phyloP scores from a whole-genome alignment of 2,329 filamentous ascomycete genomes.

The Microsporum ferrugineum region DNA sequence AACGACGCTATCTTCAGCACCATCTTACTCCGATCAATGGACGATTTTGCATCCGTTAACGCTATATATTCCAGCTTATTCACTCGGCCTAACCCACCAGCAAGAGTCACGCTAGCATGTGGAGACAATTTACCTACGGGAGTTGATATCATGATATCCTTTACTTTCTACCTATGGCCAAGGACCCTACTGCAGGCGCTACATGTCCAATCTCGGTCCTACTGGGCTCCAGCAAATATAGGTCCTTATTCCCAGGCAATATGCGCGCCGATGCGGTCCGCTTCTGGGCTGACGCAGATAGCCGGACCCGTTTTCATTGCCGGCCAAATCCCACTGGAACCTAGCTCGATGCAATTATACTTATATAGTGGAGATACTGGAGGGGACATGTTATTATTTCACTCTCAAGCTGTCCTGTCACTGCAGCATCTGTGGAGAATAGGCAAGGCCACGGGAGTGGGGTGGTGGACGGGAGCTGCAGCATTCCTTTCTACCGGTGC shows the following conservation, averaged over 20 bases:
- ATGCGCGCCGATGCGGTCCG: slow-evolving; percentile 36
- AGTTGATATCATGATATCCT: slow-evolving; percentile 50
- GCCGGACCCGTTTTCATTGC: slow-evolving; percentile 53
- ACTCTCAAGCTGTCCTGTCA: slow-evolving; percentile 55
- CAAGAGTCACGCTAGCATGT: slow-evolving; percentile 71
- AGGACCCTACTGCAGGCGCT: slow-evolving; percentile 42
- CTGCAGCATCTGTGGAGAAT: slow-evolving; percentile 87
- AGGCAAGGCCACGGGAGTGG: slow-evolving; percentile 57
- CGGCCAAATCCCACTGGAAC: slow-evolving; percentile 82
- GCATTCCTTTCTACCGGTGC: slow-evolving; percentile 54
- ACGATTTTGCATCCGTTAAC: slow-evolving; percentile 67
- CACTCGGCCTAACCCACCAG: slow-evolving; percentile 65
- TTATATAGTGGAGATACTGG: slow-evolving; percentile 11
- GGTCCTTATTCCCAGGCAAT: slow-evolving; percentile 92
- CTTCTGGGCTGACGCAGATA: slow-evolving; percentile 16
- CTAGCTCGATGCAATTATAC: slow-evolving; percentile 57
- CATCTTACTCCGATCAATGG: slow-evolving; percentile 67
- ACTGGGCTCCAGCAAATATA: slow-evolving; percentile 97
- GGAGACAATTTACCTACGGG: slow-evolving; percentile 53
- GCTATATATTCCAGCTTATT: slow-evolving; percentile 65
- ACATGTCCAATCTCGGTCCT: slow-evolving; percentile 85
- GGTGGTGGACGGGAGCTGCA: slow-evolving; percentile 63
- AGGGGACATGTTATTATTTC: slow-evolving; percentile 31
- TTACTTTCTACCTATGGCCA: slow-evolving; percentile 34
- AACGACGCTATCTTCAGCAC: slow-evolving; percentile 39